Evolutionary conservation across 495 filamentous ascomycete species (phyloP).

Genomic region (Trichoderma reesei): DNA sequence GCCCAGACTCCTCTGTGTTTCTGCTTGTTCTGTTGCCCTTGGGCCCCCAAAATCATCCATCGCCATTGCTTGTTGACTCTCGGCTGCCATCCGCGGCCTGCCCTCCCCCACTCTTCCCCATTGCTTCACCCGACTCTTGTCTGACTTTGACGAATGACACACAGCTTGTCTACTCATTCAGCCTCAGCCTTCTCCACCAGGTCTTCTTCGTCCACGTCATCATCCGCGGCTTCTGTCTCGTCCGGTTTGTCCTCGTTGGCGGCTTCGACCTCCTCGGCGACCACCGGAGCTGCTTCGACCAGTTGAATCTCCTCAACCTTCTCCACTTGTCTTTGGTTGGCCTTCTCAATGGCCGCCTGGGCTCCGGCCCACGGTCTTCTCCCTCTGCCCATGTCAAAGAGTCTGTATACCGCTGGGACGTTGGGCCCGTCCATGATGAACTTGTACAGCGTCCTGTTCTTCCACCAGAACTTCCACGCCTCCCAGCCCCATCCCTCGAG

Average conservation of each 20-base stretch:
- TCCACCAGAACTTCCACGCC: constrained; percentile 24
- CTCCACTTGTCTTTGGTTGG: constrained; percentile 13
- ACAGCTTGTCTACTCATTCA: not conserved
- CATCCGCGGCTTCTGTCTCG: not conserved
- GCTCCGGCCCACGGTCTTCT: constrained; percentile 17
- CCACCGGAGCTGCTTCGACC: not conserved
- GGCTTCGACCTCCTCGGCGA: not conserved
- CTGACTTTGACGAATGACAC: no score
- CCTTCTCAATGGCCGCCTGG: constrained; percentile 18
- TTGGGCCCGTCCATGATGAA: constrained; percentile 22
- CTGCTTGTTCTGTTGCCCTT: no score
- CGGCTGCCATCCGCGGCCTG: no score
- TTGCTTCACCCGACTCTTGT: no score
- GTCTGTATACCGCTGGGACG: constrained; percentile 14
- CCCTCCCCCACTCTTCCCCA: no score
- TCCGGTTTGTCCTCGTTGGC: not conserved
- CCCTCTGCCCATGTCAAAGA: constrained; percentile 25
- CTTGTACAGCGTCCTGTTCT: constrained; percentile 21
- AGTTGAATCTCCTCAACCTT: not conserved
- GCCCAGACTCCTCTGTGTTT: not conserved
- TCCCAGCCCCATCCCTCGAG: constrained; percentile 21
- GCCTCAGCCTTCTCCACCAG: not conserved
- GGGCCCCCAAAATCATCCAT: no score
- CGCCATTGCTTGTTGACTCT: not conserved
- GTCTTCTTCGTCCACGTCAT: not conserved